Conservation (phyloP, 306 rosid genomes). For the Trifolium repens region DNA sequence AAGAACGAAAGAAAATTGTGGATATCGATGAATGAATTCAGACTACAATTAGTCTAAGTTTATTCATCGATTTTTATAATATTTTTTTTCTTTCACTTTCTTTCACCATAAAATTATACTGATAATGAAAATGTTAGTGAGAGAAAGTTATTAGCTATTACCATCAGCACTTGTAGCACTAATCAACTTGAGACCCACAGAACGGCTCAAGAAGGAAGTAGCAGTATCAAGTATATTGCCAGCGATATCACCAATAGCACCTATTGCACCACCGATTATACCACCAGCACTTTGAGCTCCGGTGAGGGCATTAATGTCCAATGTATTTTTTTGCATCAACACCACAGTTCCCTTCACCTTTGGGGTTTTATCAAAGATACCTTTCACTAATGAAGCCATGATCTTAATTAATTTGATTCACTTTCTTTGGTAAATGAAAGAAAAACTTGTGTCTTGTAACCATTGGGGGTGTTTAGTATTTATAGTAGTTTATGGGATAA, state of each 20-base stretch:
- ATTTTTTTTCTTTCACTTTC: too few relatives aligned
- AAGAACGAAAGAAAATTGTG: too few relatives aligned
- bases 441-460: slow-evolving; percentile 13
- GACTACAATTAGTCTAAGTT: too few relatives aligned
- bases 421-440: not conserved
- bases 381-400: not conserved
- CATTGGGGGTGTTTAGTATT: not conserved
- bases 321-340: slow-evolving; percentile 31
- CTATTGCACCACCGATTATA: not conserved
- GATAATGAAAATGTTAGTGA: not conserved
- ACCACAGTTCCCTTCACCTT: slow-evolving; percentile 38
- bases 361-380: not conserved
- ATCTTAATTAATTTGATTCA: not conserved
- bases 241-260: not conserved
- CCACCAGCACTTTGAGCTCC: not conserved
- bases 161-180: slow-evolving; percentile 30
- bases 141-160: not conserved
- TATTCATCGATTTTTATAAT: too few relatives aligned
- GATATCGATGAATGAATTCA: too few relatives aligned
- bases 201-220: slow-evolving; percentile 1
- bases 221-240: slow-evolving; percentile 11
- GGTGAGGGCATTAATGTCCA: slow-evolving; percentile 35
- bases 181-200: slow-evolving; percentile 7
- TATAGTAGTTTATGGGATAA: not conserved
- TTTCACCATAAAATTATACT: too few relatives aligned